Evolutionary conservation across 306 rosid species (phyloP).

Genomic region (Morella rubra): DNA sequence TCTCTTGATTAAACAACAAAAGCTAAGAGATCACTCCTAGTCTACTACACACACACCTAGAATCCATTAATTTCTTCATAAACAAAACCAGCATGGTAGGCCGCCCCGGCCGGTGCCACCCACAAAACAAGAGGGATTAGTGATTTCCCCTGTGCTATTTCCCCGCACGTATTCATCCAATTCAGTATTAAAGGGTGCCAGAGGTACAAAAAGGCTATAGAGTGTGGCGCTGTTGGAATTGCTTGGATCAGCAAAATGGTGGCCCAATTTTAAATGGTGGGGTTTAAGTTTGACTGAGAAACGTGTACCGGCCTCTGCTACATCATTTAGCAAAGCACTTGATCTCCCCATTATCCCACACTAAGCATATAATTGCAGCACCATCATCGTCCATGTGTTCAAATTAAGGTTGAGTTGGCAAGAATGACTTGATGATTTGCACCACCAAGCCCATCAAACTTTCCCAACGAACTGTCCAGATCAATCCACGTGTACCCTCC

Average conservation of each 20-base stretch:
- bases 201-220: not conserved
- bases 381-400: constrained; percentile 11
- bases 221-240: not conserved
- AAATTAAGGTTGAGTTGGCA: constrained; percentile 35
- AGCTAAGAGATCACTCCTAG: not conserved
- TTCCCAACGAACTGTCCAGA: constrained; percentile 5
- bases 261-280: constrained; percentile 16
- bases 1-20: no score
- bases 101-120: no score
- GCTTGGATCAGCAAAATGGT: not conserved
- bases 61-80: no score
- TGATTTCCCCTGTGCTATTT: not conserved
- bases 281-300: constrained; percentile 30
- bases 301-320: not conserved
- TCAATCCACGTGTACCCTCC: constrained; percentile 20
- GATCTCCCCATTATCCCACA: constrained; percentile 17
- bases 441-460: constrained; percentile 23
- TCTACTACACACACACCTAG: no score
- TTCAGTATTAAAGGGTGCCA: not conserved
- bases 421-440: constrained; percentile 31
- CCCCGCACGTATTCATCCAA: not conserved
- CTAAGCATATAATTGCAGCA: constrained; percentile 23
- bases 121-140: not conserved
- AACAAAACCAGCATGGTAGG: no score
- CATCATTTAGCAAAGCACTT: constrained; percentile 23